These are phyloP conservation scores for Gloeophyllum trabeum DNA, from an alignment of 768 basidiomycete species.

Conservation along the genomic window DNA sequence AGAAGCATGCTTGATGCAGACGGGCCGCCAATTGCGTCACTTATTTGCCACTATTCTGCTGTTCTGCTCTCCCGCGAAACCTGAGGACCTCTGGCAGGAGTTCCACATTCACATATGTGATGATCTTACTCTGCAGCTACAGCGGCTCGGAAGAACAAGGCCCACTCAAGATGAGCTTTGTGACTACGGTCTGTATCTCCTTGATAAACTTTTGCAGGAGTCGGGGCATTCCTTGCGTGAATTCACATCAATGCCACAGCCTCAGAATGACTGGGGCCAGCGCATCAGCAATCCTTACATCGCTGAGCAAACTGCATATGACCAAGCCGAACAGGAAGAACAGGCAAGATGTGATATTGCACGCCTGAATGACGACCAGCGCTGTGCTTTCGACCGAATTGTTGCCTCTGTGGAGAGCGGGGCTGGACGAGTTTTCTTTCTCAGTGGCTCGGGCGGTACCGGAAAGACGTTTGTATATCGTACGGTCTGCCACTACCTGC, in stretches of 20 bases:
- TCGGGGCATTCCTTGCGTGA: slow-evolving; percentile 13
- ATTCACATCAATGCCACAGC: slow-evolving; percentile 20
- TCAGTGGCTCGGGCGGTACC: slow-evolving; percentile 31
- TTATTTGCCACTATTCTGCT: slow-evolving; percentile 29
- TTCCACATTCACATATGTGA: slow-evolving; percentile 28
- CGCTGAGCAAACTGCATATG: slow-evolving; percentile 20
- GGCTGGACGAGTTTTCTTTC: slow-evolving; percentile 21
- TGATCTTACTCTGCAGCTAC: slow-evolving; percentile 20
- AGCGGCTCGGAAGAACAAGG: slow-evolving; percentile 3
- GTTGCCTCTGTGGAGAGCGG: slow-evolving; percentile 6
- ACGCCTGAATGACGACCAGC: slow-evolving; percentile 11
- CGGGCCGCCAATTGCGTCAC: slow-evolving; percentile 20
- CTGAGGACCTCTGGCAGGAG: slow-evolving; percentile 25
- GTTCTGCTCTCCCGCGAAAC: slow-evolving; percentile 17
- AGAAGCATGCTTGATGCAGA: slow-evolving; percentile 27
- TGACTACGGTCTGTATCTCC: slow-evolving; percentile 30
- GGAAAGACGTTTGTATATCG: slow-evolving; percentile 37
- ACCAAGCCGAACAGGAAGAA: neutral
- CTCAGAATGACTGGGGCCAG: slow-evolving; percentile 15
- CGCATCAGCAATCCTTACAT: slow-evolving; percentile 16
- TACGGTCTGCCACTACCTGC: slow-evolving; percentile 12
- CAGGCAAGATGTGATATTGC: too few species aligned
- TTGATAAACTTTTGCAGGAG: slow-evolving; percentile 18
- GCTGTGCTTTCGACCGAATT: slow-evolving; percentile 9
- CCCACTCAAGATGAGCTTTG: slow-evolving; percentile 20